Conservation (phyloP, 306 rosid species). For the Lathyrus tuberosus region DNA sequence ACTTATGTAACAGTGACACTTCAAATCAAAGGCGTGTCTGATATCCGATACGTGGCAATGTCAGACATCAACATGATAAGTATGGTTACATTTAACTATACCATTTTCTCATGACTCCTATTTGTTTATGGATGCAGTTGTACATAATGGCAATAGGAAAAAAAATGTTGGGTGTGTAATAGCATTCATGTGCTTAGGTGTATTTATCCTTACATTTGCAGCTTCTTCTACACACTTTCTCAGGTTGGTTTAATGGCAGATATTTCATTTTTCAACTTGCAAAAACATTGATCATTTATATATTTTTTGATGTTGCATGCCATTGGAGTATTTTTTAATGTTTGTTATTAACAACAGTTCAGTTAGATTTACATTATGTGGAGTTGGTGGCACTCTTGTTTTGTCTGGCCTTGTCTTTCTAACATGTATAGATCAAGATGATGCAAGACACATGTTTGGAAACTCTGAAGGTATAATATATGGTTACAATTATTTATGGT, state of each 20-base stretch:
- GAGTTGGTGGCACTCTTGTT: slow-evolving; percentile 73
- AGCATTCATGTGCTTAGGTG: slow-evolving; percentile 73
- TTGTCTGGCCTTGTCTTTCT: slow-evolving; percentile 66
- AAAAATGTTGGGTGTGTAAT: slow-evolving; percentile 62
- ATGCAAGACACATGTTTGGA: slow-evolving; percentile 92
- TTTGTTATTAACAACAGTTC: slow-evolving; percentile 49
- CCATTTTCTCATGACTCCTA: background rate
- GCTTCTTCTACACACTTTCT: slow-evolving; percentile 62
- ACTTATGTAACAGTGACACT: background rate
- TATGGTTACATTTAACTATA: background rate
- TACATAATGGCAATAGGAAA: background rate
- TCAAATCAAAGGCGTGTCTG: background rate
- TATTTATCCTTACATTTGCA: slow-evolving; percentile 70
- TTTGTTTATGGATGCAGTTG: slow-evolving; percentile 50
- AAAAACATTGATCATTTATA: background rate
- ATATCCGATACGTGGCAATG: background rate
- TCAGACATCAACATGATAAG: background rate
- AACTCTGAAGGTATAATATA: slow-evolving; percentile 68
- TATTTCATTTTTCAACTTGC: slow-evolving; percentile 26
- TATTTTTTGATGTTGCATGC: slow-evolving; percentile 3
- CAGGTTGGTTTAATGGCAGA: slow-evolving; percentile 54
- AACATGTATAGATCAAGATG: slow-evolving; percentile 79
- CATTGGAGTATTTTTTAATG: too few relatives aligned
- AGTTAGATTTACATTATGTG: slow-evolving; percentile 65
- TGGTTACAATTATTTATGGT: slow-evolving; percentile 1